These are phyloP conservation scores for Pontederia paniculata DNA, from an alignment of 176 grass and related monocot species.

Conservation along the genomic window DNA sequence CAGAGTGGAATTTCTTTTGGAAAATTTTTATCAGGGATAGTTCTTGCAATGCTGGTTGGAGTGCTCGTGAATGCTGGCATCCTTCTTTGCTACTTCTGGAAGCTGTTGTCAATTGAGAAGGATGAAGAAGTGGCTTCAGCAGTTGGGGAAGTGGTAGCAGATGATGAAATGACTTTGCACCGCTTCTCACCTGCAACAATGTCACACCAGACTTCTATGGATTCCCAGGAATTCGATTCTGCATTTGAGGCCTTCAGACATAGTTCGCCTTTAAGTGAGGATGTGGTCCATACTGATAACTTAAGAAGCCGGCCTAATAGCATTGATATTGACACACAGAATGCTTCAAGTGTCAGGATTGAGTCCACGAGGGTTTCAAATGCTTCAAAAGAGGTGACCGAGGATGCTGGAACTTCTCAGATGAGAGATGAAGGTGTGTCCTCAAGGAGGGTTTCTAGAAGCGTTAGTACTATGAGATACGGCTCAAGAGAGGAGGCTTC, in stretches of 20 bases:
- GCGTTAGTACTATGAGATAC: neutral
- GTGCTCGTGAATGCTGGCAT: constrained; percentile 44
- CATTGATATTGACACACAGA: neutral
- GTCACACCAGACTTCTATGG: constrained; percentile 39
- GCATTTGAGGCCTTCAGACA: constrained; percentile 18
- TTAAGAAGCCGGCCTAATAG: neutral
- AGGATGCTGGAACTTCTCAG: constrained; percentile 21
- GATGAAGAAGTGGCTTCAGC: neutral
- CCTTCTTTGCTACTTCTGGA: constrained; percentile 67
- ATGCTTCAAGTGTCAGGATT: constrained; percentile 10
- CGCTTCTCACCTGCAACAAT: constrained; percentile 79
- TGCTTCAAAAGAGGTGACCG: neutral
- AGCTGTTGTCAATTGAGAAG: constrained; percentile 50
- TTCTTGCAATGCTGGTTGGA: constrained; percentile 56
- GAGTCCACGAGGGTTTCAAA: constrained; percentile 11
- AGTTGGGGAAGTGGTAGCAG: constrained; percentile 34
- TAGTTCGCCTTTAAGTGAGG: neutral
- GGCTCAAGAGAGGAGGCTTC: constrained; percentile 15
- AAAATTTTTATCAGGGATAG: constrained; percentile 46
- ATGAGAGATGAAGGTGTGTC: constrained; percentile 14
- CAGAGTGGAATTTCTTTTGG: constrained; percentile 80
- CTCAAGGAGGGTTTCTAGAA: neutral
- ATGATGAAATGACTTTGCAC: constrained; percentile 65
- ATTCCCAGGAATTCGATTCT: constrained; percentile 33
- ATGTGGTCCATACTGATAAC: neutral